A percentile compares a stretch with the other conserved stretches of the same genome.
Evolutionary conservation across 2,329 filamentous ascomycete species (phyloP).

Genomic region (Mariannaea elegans): DNA sequence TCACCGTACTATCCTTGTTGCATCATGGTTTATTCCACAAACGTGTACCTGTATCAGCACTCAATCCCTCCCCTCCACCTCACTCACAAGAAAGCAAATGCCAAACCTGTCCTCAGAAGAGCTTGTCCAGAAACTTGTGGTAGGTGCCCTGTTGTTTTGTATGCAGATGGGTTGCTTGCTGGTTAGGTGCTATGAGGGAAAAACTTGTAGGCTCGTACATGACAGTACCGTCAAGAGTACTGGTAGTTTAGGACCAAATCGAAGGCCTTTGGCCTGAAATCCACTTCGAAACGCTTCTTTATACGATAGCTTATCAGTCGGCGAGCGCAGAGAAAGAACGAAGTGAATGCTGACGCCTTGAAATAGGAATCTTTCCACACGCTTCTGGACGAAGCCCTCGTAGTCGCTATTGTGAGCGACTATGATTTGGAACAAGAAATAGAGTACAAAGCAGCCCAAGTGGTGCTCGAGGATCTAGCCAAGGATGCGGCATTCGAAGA

Average conservation of each 20-base stretch:
- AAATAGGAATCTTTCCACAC: constrained; percentile 75
- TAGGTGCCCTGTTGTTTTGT: constrained; percentile 29
- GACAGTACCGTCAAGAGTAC: neutral
- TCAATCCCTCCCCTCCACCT: constrained; percentile 16
- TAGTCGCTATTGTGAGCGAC: constrained; percentile 80
- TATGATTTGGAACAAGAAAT: constrained; percentile 67
- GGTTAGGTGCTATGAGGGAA: neutral
- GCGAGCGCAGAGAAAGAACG: neutral
- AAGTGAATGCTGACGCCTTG: constrained; percentile 18
- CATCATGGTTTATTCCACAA: constrained; percentile 35
- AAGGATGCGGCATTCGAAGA: constrained; percentile 73
- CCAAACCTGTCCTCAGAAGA: constrained; percentile 32
- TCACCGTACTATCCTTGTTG: neutral
- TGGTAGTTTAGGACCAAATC: neutral
- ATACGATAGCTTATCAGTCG: neutral
- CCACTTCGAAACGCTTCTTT: no score
- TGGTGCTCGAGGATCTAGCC: constrained; percentile 72
- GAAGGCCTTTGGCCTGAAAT: neutral
- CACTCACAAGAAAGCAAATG: constrained; percentile 32
- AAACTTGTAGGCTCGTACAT: neutral
- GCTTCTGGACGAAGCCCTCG: constrained; percentile 78
- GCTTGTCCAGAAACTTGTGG: constrained; percentile 42
- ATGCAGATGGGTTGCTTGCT: neutral
- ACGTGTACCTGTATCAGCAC: constrained; percentile 18
- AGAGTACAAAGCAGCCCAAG: constrained; percentile 62